These are phyloP conservation scores for Cystobasidiaceae sp. DNA, from an alignment of 1,284 basidiomycete genomes.

Conservation along the genomic window DNA sequence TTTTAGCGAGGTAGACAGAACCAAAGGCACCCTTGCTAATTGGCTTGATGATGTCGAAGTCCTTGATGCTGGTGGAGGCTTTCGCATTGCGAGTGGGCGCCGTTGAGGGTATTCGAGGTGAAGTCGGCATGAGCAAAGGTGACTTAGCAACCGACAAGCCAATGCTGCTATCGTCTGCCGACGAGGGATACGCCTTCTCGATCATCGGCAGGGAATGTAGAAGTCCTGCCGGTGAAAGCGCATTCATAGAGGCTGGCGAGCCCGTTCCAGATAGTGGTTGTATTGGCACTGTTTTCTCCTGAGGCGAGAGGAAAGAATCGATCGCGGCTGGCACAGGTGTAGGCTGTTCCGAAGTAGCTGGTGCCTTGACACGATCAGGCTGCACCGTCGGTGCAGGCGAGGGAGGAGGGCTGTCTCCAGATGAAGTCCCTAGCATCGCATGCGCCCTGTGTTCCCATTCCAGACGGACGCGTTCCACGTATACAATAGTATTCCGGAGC, in stretches of 20 bases:
- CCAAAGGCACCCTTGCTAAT: conserved; percentile 99
- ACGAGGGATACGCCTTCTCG: background rate
- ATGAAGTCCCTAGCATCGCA: conserved; percentile 22
- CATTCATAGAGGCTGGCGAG: background rate
- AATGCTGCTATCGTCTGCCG: background rate
- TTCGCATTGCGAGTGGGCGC: background rate
- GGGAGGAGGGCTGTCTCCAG: conserved; percentile 16
- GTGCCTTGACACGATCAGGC: background rate
- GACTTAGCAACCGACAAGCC: background rate
- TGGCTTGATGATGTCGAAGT: conserved; percentile 98
- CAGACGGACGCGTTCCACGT: conserved; percentile 92
- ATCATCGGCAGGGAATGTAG: conserved; percentile 8
- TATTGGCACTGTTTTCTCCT: background rate
- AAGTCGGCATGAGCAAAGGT: background rate
- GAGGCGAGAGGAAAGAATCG: background rate
- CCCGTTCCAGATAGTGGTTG: background rate
- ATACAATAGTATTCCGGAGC: conserved; percentile 95
- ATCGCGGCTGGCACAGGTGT: background rate
- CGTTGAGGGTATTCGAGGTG: background rate
- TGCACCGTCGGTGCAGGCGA: conserved; percentile 12
- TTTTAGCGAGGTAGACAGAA: conserved; percentile 95
- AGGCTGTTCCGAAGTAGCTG: conserved; percentile 1
- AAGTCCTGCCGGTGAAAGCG: conserved; percentile 1
- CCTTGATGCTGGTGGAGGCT: conserved; percentile 88
- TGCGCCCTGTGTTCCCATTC: conserved; percentile 93